phyloP scores from a whole-genome alignment of 495 filamentous ascomycete species.

The Daldinia childiae region DNA sequence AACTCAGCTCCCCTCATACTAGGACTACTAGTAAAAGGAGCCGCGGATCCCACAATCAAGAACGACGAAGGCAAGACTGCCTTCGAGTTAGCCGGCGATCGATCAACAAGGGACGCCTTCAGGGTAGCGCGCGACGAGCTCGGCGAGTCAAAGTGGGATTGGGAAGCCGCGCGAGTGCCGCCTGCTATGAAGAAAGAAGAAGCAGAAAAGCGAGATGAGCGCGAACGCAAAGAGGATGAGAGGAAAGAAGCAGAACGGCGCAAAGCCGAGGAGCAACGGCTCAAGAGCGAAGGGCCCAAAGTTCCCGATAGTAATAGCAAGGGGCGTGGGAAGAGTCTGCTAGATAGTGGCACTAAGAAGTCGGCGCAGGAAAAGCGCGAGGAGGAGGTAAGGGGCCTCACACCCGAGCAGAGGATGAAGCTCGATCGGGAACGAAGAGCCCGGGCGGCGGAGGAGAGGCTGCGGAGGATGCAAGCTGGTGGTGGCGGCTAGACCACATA shows the following conservation, averaged over 20 bases:
- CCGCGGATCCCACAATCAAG: conserved; percentile 73
- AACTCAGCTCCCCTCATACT: conserved; percentile 77
- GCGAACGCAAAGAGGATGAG: conserved; percentile 64
- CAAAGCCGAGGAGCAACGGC: conserved; percentile 69
- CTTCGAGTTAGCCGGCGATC: conserved; percentile 88
- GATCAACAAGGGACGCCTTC: conserved; percentile 89
- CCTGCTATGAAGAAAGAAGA: conserved; percentile 72
- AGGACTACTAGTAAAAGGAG: conserved; percentile 78
- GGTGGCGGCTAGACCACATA: neutral
- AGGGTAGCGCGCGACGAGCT: conserved; percentile 84
- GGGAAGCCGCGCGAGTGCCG: conserved; percentile 78
- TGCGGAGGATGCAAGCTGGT: conserved; percentile 68
- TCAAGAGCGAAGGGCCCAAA: conserved; percentile 61
- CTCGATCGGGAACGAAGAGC: conserved; percentile 84
- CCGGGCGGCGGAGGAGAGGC: conserved; percentile 86
- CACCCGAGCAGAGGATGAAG: conserved; percentile 80
- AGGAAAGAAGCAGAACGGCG: conserved; percentile 71
- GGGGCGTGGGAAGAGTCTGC: conserved; percentile 52
- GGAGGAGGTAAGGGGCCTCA: conserved; percentile 85
- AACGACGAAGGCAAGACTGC: conserved; percentile 79
- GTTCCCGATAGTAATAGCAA: conserved; percentile 46
- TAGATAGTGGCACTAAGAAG: conserved; percentile 65
- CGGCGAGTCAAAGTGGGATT: conserved; percentile 80
- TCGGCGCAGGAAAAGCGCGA: conserved; percentile 78
- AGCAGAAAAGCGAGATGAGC: conserved; percentile 68